phyloP scores from a whole-genome alignment of 441 rosid species.

The Gossypium trilobum region DNA sequence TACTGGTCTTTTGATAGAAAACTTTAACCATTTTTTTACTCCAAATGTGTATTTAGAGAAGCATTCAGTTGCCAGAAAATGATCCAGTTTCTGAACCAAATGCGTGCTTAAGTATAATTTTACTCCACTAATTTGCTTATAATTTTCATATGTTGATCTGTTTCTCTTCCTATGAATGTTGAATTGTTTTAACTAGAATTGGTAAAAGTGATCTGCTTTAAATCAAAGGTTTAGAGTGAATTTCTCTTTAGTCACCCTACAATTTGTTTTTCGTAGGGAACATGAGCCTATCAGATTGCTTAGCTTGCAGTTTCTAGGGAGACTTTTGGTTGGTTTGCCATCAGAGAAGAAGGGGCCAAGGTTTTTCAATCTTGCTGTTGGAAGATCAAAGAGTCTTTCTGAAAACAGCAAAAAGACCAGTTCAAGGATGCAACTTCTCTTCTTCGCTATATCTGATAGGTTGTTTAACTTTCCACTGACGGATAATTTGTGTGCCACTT shows the following conservation, averaged over 20 bases:
- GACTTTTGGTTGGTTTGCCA: conserved; percentile 80
- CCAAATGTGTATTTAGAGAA: not conserved
- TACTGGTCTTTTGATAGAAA: not conserved
- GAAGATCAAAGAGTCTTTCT: conserved; percentile 56
- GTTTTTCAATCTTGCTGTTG: conserved; percentile 77
- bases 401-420: conserved; percentile 53
- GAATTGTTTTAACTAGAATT: not conserved
- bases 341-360: conserved; percentile 81
- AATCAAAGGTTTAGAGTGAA: conserved; percentile 8
- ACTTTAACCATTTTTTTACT: not conserved
- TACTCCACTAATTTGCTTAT: not conserved
- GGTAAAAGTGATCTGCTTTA: not conserved
- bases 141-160: not conserved
- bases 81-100: conserved; percentile 7
- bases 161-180: not conserved
- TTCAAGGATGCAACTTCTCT: conserved; percentile 60
- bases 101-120: not conserved
- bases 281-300: conserved; percentile 87
- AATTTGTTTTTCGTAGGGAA: conserved; percentile 49
- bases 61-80: not conserved
- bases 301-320: conserved; percentile 88
- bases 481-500: conserved; percentile 78
- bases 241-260: not conserved
- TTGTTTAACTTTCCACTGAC: conserved; percentile 78
- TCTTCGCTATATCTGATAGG: conserved; percentile 68